Evolutionary conservation across 805 yeast genomes (phyloP).

Genomic region (Wickerhamomyces mucosus): DNA sequence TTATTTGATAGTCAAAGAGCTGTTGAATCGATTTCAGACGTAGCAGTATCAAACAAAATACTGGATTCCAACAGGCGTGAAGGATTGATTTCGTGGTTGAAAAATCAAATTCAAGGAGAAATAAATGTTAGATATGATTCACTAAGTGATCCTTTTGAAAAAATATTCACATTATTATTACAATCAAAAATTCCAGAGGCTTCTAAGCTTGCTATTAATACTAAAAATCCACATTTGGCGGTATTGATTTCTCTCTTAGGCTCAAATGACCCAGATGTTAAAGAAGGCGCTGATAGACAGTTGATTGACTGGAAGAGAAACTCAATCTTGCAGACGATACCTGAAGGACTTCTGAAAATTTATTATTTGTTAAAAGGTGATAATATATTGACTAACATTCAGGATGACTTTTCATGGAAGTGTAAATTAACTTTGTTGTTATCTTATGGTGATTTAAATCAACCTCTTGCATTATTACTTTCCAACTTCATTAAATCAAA

Average conservation of each 20-base stretch:
- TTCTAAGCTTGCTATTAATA: conserved; percentile 44
- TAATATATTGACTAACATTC: conserved; percentile 27
- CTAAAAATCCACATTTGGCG: conserved; percentile 62
- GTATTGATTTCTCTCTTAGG: conserved; percentile 61
- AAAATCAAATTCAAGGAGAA: conserved; percentile 26
- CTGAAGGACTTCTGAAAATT: conserved; percentile 44
- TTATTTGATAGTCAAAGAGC: conserved; percentile 40
- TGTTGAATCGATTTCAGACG: conserved; percentile 12
- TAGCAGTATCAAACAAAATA: conserved; percentile 16
- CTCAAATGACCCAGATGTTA: conserved; percentile 54
- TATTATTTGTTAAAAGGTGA: conserved; percentile 58
- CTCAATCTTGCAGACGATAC: conserved; percentile 35
- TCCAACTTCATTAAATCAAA: conserved; percentile 18
- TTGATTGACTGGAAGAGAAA: conserved; percentile 53
- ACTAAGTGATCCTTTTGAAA: conserved; percentile 36
- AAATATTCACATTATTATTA: conserved; percentile 39
- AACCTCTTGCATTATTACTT: conserved; percentile 24
- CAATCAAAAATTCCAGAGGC: conserved; percentile 57
- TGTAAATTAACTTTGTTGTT: conserved; percentile 47
- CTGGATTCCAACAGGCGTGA: conserved; percentile 31
- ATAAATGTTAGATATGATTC: conserved; percentile 25
- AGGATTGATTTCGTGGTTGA: conserved; percentile 49
- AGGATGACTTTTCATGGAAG: conserved; percentile 53
- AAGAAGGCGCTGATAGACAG: conserved; percentile 48
- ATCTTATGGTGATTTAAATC: conserved; percentile 50